Conservation (phyloP, 129 eudicot genomes). For the Apium graveolens region DNA sequence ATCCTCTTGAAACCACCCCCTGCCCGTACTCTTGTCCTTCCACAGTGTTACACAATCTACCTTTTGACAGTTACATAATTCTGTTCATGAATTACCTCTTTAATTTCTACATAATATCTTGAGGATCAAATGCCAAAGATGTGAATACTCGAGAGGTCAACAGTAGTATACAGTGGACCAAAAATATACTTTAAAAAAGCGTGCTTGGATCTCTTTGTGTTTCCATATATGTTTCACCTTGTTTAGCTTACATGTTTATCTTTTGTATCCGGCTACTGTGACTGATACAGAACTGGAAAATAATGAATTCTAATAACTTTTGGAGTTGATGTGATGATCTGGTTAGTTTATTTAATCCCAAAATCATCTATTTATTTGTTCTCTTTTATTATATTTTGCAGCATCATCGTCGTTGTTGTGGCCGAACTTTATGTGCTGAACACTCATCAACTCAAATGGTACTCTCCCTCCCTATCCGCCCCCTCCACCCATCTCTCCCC, state of each 20-base stretch:
- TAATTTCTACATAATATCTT: too few species aligned
- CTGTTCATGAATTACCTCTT: too few species aligned
- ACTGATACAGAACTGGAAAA: background rate
- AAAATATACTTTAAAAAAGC: background rate
- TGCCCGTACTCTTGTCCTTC: too few species aligned
- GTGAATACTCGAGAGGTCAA: background rate
- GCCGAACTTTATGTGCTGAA: conserved; percentile 91
- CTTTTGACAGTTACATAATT: too few species aligned
- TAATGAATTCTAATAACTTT: background rate
- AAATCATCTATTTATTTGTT: background rate
- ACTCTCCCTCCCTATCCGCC: conserved; percentile 7
- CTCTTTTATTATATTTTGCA: conserved; percentile 23
- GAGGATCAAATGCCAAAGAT: too few species aligned
- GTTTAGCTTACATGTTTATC: background rate
- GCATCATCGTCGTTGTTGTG: conserved; percentile 98
- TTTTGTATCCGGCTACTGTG: background rate
- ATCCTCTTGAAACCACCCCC: too few species aligned
- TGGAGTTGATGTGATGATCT: background rate
- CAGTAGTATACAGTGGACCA: background rate
- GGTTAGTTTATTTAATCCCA: background rate
- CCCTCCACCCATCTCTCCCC: background rate
- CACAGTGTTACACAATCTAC: too few species aligned
- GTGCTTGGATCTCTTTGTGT: background rate
- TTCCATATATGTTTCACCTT: background rate
- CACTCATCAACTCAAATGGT: conserved; percentile 94